phyloP scores from a whole-genome alignment of 75 land plant species.

The Selaginella tamariscina region DNA sequence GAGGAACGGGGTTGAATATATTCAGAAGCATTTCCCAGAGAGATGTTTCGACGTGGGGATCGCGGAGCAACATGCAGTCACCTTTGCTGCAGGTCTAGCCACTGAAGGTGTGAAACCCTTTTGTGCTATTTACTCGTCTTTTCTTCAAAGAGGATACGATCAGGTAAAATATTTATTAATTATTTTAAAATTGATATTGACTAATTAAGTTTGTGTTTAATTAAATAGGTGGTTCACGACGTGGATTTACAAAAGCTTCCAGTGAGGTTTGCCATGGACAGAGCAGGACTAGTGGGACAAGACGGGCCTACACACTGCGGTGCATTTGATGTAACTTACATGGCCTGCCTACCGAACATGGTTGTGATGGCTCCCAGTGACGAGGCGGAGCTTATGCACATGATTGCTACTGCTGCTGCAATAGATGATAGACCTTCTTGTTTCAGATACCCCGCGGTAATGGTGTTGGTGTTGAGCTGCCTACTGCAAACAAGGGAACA shows the following conservation, averaged over 20 bases:
- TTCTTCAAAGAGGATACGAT: slow-evolving; percentile 50
- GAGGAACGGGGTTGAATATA: slow-evolving; percentile 26
- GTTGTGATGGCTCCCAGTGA: slow-evolving; percentile 44
- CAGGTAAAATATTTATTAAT: slow-evolving; percentile 19
- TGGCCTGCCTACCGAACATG: slow-evolving; percentile 54
- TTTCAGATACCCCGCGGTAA: slow-evolving; percentile 50
- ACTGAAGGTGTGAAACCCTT: slow-evolving; percentile 33
- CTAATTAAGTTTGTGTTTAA: not conserved
- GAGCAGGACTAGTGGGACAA: slow-evolving; percentile 56
- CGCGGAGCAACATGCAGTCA: slow-evolving; percentile 20
- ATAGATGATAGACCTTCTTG: slow-evolving; percentile 47
- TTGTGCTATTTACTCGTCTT: slow-evolving; percentile 55
- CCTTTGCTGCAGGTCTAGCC: slow-evolving; percentile 18
- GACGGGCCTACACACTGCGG: slow-evolving; percentile 59
- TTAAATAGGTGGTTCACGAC: slow-evolving; percentile 42
- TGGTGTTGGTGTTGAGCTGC: slow-evolving; percentile 31
- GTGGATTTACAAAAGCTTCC: slow-evolving; percentile 63
- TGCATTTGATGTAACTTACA: slow-evolving; percentile 42
- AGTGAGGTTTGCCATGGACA: slow-evolving; percentile 47
- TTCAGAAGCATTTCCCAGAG: slow-evolving; percentile 26
- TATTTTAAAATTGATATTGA: not conserved
- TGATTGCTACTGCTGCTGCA: slow-evolving; percentile 45
- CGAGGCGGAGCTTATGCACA: slow-evolving; percentile 43
- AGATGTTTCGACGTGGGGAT: slow-evolving; percentile 18
- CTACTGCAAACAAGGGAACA: slow-evolving; percentile 28